These are phyloP conservation scores for Holtermanniella nyarrowii DNA, from an alignment of 768 basidiomycete genomes.

Conservation along the genomic window DNA sequence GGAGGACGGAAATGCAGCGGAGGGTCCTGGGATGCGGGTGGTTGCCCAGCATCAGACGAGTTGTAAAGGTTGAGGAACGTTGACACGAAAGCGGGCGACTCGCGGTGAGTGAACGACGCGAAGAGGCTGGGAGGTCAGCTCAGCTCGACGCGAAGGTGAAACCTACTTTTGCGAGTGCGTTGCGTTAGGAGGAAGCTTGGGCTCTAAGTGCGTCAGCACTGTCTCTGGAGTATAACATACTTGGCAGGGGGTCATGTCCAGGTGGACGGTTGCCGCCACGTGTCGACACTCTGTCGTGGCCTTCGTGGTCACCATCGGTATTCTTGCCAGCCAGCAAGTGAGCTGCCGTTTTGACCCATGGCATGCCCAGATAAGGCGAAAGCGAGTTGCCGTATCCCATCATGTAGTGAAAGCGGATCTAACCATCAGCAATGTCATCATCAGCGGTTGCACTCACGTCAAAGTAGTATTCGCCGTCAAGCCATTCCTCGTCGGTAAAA, in stretches of 20 bases:
- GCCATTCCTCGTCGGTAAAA: slow-evolving; percentile 41
- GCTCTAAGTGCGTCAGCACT: slow-evolving; percentile 29
- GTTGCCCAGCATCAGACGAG: slow-evolving; percentile 16
- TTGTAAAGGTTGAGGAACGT: slow-evolving; percentile 44
- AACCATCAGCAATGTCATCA: not conserved
- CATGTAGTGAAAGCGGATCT: slow-evolving; percentile 38
- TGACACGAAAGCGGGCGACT: slow-evolving; percentile 42
- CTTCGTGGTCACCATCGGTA: slow-evolving; percentile 17
- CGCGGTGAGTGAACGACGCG: slow-evolving; percentile 44
- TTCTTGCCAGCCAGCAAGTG: slow-evolving; percentile 38
- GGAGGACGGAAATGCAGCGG: slow-evolving; percentile 27
- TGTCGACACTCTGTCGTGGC: not conserved
- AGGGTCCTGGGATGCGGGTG: slow-evolving; percentile 22
- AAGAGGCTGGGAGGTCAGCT: slow-evolving; percentile 25
- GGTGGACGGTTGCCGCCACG: not conserved
- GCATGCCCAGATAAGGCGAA: slow-evolving; percentile 40
- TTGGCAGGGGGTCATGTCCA: not conserved
- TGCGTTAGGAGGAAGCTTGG: slow-evolving; percentile 41
- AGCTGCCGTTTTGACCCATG: slow-evolving; percentile 40
- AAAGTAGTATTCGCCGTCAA: slow-evolving; percentile 40
- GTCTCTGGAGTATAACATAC: not conserved
- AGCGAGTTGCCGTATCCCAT: slow-evolving; percentile 41
- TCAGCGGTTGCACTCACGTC: slow-evolving; percentile 16
- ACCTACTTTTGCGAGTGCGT: slow-evolving; percentile 42
- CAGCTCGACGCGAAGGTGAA: not conserved